These are phyloP conservation scores for Beauveria sp. DNA, from an alignment of 2,329 filamentous ascomycete species.

Conservation along the genomic window DNA sequence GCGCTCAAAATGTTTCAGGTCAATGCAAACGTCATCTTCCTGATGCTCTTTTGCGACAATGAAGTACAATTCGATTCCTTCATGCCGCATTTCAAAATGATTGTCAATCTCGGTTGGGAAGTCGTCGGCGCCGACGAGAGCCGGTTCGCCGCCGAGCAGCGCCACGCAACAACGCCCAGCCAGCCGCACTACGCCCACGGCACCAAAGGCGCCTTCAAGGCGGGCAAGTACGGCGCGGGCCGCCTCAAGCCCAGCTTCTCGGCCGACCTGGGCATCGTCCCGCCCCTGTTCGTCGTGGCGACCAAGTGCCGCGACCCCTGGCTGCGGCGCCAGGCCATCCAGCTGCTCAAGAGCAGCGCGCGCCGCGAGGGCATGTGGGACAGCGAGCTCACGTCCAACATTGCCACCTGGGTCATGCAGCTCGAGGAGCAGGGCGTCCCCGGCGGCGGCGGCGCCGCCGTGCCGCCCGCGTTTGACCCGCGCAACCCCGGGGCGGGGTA, in stretches of 20 bases:
- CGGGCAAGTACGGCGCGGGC: constrained; percentile 34
- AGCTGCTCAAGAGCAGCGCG: constrained; percentile 50
- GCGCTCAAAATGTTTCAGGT: constrained; percentile 56
- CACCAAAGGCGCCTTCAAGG: constrained; percentile 28
- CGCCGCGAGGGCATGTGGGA: constrained; percentile 65
- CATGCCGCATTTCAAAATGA: constrained; percentile 41
- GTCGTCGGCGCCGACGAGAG: constrained; percentile 52
- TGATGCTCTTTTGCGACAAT: constrained; percentile 52
- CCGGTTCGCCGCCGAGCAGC: constrained; percentile 36
- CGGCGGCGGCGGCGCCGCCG: background rate
- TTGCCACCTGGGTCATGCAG: constrained; percentile 47
- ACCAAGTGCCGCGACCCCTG: constrained; percentile 55
- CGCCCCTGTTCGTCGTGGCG: constrained; percentile 57
- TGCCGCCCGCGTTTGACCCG: constrained; percentile 25
- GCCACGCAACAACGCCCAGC: constrained; percentile 21
- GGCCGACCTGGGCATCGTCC: constrained; percentile 56
- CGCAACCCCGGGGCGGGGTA: constrained; percentile 3
- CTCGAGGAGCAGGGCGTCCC: constrained; percentile 38
- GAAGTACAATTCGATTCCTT: constrained; percentile 53
- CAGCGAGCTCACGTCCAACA: constrained; percentile 48
- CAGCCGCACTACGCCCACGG: background rate
- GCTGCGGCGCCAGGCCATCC: constrained; percentile 52
- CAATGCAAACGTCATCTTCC: constrained; percentile 49
- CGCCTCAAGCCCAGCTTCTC: constrained; percentile 57
- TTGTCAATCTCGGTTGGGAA: constrained; percentile 51